Evolutionary conservation across 176 grass and related monocot species (phyloP).

Genomic region (Poa pratensis): DNA sequence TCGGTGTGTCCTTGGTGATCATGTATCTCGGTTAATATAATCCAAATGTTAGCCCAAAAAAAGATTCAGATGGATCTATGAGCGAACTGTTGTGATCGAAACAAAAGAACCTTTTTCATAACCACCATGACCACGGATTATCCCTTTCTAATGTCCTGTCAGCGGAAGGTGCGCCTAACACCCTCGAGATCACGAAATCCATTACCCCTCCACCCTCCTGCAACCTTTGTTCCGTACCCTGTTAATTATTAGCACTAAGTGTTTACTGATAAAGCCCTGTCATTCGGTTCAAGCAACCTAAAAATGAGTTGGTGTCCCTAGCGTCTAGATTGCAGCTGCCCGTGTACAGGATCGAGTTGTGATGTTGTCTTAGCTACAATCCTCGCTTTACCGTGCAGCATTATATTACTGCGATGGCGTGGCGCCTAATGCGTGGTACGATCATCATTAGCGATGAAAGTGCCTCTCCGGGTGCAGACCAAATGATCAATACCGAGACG

Average conservation of each 20-base stretch:
- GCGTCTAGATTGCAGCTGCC: neutral
- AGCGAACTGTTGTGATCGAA: neutral
- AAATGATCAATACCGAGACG: neutral
- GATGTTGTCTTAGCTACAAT: neutral
- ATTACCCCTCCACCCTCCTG: neutral
- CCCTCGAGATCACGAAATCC: conserved; percentile 10
- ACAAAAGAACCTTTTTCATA: conserved; percentile 10
- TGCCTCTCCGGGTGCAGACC: neutral
- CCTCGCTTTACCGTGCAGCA: neutral
- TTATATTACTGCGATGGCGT: neutral
- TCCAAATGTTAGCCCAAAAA: too few relatives aligned
- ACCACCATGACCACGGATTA: conserved; percentile 41
- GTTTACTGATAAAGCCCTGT: neutral
- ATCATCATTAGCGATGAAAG: neutral
- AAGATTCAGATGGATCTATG: too few relatives aligned
- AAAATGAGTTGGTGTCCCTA: neutral
- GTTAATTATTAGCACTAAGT: neutral
- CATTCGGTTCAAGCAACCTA: conserved; percentile 18
- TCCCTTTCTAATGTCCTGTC: conserved; percentile 40
- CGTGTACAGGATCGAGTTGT: neutral
- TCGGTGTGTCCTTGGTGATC: too few relatives aligned
- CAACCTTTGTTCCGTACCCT: conserved; percentile 3
- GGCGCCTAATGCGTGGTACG: neutral
- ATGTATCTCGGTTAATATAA: too few relatives aligned
- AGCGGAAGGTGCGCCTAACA: conserved; percentile 59